These are phyloP conservation scores for Takashimella tepidaria DNA, from an alignment of 1,284 basidiomycete genomes.

Conservation along the genomic window DNA sequence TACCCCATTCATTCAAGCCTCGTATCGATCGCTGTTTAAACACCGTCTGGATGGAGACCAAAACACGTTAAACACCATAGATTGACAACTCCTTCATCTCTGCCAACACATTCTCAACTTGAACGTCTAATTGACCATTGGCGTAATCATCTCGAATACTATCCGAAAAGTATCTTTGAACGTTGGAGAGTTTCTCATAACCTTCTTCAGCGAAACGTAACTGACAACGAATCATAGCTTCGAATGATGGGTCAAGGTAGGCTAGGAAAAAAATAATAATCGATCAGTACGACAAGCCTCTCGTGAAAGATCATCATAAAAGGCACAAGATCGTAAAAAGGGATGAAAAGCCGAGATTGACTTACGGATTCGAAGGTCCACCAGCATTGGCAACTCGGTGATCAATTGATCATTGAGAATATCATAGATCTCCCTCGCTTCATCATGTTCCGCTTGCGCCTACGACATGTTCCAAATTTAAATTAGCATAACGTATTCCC, in stretches of 20 bases:
- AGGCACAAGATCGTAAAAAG: neutral
- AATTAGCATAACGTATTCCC: no score
- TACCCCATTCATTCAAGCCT: no score
- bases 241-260: slow-evolving; percentile 97
- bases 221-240: slow-evolving; percentile 98
- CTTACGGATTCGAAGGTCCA: slow-evolving; percentile 83
- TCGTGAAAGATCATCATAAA: neutral
- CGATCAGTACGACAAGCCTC: no score
- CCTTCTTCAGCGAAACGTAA: slow-evolving; percentile 95
- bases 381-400: slow-evolving; percentile 80
- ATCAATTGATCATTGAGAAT: slow-evolving; percentile 89
- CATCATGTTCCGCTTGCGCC: slow-evolving; percentile 93
- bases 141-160: slow-evolving; percentile 93
- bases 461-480: no score
- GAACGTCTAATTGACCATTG: slow-evolving; percentile 88
- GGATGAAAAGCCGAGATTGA: neutral
- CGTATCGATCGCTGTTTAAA: no score
- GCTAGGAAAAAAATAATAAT: no score
- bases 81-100: slow-evolving; percentile 97
- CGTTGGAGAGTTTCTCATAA: slow-evolving; percentile 94
- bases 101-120: slow-evolving; percentile 88
- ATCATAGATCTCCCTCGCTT: slow-evolving; percentile 88
- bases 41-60: no score
- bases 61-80: slow-evolving; percentile 53
- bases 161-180: slow-evolving; percentile 91